Evolutionary conservation across 2,329 filamentous ascomycete species (phyloP).

Genomic region (Exophiala sp.): DNA sequence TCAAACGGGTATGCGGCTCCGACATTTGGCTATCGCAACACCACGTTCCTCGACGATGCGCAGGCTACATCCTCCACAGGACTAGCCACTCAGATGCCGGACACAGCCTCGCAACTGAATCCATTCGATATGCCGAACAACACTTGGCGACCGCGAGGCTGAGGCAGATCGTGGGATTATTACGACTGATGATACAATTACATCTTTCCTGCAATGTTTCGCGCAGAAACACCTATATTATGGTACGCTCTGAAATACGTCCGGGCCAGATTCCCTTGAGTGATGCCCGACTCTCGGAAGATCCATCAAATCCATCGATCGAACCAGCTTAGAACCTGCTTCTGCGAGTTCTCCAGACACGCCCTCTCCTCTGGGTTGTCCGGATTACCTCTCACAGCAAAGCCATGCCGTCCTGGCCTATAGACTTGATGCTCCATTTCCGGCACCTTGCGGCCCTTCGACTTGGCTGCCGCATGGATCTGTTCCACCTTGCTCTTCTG

Average conservation of each 20-base stretch:
- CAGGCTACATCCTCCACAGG: background rate
- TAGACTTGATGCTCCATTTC: constrained; percentile 35
- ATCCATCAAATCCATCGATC: constrained; percentile 21
- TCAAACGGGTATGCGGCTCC: constrained; percentile 15
- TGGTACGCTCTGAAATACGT: too few relatives aligned
- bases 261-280: too few relatives aligned
- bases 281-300: background rate
- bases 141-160: too few relatives aligned
- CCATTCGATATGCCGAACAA: too few relatives aligned
- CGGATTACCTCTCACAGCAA: constrained; percentile 38
- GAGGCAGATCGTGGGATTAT: too few relatives aligned
- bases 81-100: too few relatives aligned
- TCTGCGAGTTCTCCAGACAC: constrained; percentile 36
- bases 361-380: constrained; percentile 35
- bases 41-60: background rate
- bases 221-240: too few relatives aligned
- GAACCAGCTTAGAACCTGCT: constrained; percentile 31
- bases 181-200: too few relatives aligned
- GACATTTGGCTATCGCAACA: constrained; percentile 7
- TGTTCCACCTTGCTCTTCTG: constrained; percentile 27
- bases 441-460: constrained; percentile 27
- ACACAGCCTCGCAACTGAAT: too few relatives aligned
- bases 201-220: too few relatives aligned
- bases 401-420: constrained; percentile 36
- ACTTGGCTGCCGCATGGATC: constrained; percentile 23